Evolutionary conservation across 148 eudicot species (phyloP).

Genomic region (Persicaria maculosa): DNA sequence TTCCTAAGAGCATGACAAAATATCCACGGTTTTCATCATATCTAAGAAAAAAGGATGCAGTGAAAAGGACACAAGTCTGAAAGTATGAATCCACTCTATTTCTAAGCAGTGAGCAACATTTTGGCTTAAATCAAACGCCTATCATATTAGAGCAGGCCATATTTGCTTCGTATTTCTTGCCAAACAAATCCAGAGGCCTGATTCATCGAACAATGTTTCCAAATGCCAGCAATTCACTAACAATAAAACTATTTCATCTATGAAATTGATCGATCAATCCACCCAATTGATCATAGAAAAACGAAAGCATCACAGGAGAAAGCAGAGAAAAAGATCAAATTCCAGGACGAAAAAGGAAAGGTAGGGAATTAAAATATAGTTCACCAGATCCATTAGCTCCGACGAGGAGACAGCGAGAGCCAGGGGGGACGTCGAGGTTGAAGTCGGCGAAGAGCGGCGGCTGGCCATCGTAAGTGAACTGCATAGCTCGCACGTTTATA

Average conservation of each 20-base stretch:
- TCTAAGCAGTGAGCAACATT: too few relatives aligned
- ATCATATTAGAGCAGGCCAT: background rate
- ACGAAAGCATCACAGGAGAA: background rate
- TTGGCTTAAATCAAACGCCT: too few relatives aligned
- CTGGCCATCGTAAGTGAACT: slow-evolving; percentile 62
- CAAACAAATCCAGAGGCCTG: background rate
- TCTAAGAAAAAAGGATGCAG: background rate
- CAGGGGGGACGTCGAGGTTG: slow-evolving; percentile 48
- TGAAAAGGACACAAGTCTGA: background rate
- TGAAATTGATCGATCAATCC: too few relatives aligned
- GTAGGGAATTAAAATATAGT: too few relatives aligned
- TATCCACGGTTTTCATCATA: background rate
- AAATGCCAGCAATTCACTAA: background rate
- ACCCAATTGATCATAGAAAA: background rate
- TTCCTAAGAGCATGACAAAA: background rate
- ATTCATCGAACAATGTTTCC: background rate
- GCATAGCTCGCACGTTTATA: slow-evolving; percentile 72
- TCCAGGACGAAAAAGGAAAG: background rate
- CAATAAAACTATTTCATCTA: background rate
- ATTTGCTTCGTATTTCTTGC: background rate
- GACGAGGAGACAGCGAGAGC: slow-evolving; percentile 92
- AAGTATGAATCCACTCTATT: background rate
- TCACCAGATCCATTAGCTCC: slow-evolving; percentile 97
- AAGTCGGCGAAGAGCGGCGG: slow-evolving; percentile 67
- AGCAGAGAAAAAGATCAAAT: background rate